phyloP scores from a whole-genome alignment of 2,329 filamentous ascomycete species.

The Aspergillus sp. region DNA sequence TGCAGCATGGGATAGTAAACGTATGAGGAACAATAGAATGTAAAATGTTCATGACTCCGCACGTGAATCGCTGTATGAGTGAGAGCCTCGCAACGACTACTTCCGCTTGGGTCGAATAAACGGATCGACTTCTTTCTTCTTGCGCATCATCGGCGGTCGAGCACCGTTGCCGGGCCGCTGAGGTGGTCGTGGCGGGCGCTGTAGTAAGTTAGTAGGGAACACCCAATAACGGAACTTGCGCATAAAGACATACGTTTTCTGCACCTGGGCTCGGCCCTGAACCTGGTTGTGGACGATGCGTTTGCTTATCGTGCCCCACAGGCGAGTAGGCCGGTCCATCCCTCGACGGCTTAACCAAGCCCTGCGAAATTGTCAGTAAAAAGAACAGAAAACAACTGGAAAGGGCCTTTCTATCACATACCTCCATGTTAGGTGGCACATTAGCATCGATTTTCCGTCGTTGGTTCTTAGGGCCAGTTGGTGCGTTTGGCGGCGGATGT shows the following conservation, averaged over 20 bases:
- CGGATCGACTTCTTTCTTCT: constrained; percentile 39
- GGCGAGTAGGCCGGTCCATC: constrained; percentile 31
- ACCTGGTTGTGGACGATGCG: constrained; percentile 11
- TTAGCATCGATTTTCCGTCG: constrained; percentile 25
- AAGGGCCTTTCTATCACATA: constrained; percentile 8
- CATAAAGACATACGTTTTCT: constrained; percentile 19
- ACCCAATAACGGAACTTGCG: constrained; percentile 2
- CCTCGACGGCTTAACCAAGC: constrained; percentile 40
- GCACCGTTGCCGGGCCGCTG: constrained; percentile 18
- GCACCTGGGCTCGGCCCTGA: constrained; percentile 7
- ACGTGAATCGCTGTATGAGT: not conserved
- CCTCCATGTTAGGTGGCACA: constrained; percentile 16
- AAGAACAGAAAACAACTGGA: not conserved
- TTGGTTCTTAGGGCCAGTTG: constrained; percentile 17
- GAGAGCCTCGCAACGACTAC: constrained; percentile 9
- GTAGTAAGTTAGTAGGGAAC: constrained; percentile 11
- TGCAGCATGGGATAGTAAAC: not conserved
- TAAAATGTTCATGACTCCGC: not conserved
- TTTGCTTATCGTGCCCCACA: constrained; percentile 16
- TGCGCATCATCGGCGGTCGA: constrained; percentile 33
- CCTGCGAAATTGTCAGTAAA: constrained; percentile 20
- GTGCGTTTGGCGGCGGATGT: constrained; percentile 21
- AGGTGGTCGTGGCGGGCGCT: constrained; percentile 19
- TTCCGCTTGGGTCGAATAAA: constrained; percentile 42
- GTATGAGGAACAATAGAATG: too few species aligned